A percentile compares a stretch with the other conserved stretches of the same genome.
Conservation (phyloP, 495 filamentous ascomycete species). For the Penicillium ochrochloron region DNA sequence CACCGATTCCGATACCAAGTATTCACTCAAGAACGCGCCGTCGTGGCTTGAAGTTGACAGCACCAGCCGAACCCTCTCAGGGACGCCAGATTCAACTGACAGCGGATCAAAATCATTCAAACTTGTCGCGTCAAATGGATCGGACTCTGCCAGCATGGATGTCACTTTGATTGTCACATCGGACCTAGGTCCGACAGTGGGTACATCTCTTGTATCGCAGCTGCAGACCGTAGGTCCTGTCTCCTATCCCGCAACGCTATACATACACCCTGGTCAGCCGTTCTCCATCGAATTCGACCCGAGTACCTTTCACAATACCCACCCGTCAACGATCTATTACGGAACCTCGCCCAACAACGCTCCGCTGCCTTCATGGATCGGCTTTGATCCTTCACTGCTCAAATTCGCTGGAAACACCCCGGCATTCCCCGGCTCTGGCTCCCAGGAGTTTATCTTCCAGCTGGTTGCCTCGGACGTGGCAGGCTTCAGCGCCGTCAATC, state of each 20-base stretch:
- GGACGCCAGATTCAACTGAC: conserved; percentile 63
- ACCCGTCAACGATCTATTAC: conserved; percentile 66
- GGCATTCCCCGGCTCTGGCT: conserved; percentile 63
- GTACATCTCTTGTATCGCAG: conserved; percentile 52
- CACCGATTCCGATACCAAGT: conserved; percentile 54
- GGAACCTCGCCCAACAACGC: conserved; percentile 76
- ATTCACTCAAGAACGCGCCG: conserved; percentile 65
- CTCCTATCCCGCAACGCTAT: conserved; percentile 50
- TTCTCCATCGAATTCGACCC: conserved; percentile 53
- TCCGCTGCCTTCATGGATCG: conserved; percentile 86
- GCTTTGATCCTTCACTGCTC: conserved; percentile 67
- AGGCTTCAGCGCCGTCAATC: conserved; percentile 71
- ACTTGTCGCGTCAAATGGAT: conserved; percentile 63
- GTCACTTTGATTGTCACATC: conserved; percentile 67
- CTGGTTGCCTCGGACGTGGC: conserved; percentile 80
- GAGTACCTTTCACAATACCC: conserved; percentile 54
- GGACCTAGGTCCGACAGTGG: conserved; percentile 54
- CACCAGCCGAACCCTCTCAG: conserved; percentile 62
- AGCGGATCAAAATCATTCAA: conserved; percentile 59
- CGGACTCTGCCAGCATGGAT: conserved; percentile 59
- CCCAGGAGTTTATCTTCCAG: conserved; percentile 73
- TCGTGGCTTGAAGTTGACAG: conserved; percentile 73
- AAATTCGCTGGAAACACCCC: conserved; percentile 79
- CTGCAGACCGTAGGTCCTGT: conserved; percentile 50
- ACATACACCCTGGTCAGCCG: conserved; percentile 48